Conservation (phyloP, 768 basidiomycete genomes). For the Leccinum truebloodii region DNA sequence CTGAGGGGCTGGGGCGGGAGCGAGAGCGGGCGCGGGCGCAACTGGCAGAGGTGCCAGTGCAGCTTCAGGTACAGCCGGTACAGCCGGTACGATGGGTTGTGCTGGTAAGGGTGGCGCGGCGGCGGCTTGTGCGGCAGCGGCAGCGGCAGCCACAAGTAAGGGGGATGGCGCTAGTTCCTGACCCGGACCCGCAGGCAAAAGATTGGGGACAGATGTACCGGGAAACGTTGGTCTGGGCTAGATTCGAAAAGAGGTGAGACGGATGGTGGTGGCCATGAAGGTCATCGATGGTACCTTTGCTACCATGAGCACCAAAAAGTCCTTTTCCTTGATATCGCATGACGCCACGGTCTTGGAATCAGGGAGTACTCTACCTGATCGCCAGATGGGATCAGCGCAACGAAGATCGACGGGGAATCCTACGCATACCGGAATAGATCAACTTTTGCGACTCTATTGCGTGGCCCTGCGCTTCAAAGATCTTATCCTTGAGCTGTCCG, state of each 20-base stretch:
- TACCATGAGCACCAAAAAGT: conserved; percentile 99
- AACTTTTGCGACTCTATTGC: conserved; percentile 80
- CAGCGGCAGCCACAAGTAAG: conserved; percentile 8
- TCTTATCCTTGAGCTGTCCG: conserved; percentile 79
- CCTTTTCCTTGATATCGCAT: conserved; percentile 95
- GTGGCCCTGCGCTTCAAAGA: conserved; percentile 74
- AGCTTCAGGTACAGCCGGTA: conserved; percentile 33
- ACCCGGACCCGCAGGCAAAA: conserved; percentile 22
- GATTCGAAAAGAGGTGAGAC: conserved; percentile 8
- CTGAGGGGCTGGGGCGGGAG: conserved; percentile 31
- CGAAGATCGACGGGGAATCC: conserved; percentile 10
- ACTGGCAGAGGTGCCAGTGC: conserved; percentile 33
- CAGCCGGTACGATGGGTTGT: conserved; percentile 29
- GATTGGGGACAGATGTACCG: conserved; percentile 19
- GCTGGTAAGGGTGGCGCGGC: conserved; percentile 23
- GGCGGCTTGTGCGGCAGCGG: conserved; percentile 10
- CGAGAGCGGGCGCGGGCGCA: conserved; percentile 23
- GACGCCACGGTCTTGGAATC: conserved; percentile 88
- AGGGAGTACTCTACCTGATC: conserved; percentile 82
- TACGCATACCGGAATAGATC: conserved; percentile 81
- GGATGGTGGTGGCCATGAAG: background rate
- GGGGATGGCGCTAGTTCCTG: conserved; percentile 12
- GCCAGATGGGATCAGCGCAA: conserved; percentile 2
- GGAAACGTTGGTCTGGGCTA: conserved; percentile 57
- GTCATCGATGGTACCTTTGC: conserved; percentile 66